These are phyloP conservation scores for Avena sativa DNA, from an alignment of 176 grass and related monocot genomes.

Conservation along the genomic window DNA sequence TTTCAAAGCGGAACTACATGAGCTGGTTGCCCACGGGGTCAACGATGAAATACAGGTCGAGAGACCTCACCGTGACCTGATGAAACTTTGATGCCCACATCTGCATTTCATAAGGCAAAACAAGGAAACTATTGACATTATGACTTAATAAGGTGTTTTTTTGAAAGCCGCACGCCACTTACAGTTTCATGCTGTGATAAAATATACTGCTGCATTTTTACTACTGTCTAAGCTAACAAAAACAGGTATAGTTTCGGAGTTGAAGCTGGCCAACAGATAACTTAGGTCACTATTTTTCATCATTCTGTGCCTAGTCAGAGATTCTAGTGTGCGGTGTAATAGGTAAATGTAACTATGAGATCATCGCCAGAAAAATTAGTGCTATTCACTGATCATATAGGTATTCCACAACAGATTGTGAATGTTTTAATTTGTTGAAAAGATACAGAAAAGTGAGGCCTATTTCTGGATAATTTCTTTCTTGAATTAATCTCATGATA, in stretches of 20 bases:
- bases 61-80: not conserved
- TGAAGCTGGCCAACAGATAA: not conserved
- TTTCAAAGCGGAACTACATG: not conserved
- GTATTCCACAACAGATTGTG: not conserved
- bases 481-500: not conserved
- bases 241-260: not conserved
- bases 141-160: not conserved
- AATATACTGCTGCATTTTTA: not conserved
- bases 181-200: not conserved
- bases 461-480: not conserved
- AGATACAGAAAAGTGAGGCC: not conserved
- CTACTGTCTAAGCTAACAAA: not conserved
- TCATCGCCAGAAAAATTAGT: not conserved
- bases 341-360: not conserved
- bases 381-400: not conserved
- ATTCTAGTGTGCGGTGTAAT: not conserved
- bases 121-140: not conserved
- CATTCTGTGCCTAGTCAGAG: not conserved
- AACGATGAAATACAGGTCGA: not conserved
- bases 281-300: not conserved
- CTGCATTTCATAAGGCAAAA: slow-evolving; percentile 53
- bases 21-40: not conserved
- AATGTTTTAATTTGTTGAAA: slow-evolving; percentile 15
- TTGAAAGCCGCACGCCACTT: not conserved
- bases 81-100: slow-evolving; percentile 44